Percentiles rank a stretch among this genome's conserved stretches.
Conservation (phyloP, 2,329 filamentous ascomycete species). For the Trichoderma simmonsii region DNA sequence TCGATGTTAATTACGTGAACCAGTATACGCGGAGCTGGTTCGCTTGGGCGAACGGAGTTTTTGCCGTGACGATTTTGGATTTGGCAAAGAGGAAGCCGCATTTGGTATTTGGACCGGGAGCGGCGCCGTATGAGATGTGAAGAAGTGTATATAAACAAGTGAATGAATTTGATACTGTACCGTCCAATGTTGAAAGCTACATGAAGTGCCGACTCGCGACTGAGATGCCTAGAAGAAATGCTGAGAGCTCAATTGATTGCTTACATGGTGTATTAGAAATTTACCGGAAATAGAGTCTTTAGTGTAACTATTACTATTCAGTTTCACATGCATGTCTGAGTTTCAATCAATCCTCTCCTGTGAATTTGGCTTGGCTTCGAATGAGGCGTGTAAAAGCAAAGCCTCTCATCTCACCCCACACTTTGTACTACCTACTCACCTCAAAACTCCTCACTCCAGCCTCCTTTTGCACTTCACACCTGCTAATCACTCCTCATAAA, state of each 20-base stretch:
- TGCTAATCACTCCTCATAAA: not conserved
- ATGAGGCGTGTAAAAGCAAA: not conserved
- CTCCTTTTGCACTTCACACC: not conserved
- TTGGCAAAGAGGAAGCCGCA: slow-evolving; percentile 85
- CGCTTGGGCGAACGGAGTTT: slow-evolving; percentile 96
- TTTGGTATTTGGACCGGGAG: slow-evolving; percentile 70
- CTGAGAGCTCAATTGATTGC: not conserved
- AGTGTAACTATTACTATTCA: not conserved
- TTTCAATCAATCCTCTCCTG: not conserved
- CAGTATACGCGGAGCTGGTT: slow-evolving; percentile 91
- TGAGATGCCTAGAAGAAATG: not conserved
- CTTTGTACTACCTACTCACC: not conserved
- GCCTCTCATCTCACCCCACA: not conserved
- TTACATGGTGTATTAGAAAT: not conserved
- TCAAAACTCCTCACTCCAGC: not conserved
- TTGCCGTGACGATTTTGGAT: slow-evolving; percentile 87
- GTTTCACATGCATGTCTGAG: not conserved
- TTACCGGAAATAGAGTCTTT: not conserved
- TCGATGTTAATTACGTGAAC: slow-evolving; percentile 68
- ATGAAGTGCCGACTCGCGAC: not conserved
- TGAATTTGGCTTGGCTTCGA: not conserved
- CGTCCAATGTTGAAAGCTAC: not conserved
- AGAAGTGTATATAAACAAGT: not conserved
- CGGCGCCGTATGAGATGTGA: slow-evolving; percentile 55
- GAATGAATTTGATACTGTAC: not conserved